Conservation (phyloP, 192 early-diverging fungal species). For the Coemansia sp. region DNA sequence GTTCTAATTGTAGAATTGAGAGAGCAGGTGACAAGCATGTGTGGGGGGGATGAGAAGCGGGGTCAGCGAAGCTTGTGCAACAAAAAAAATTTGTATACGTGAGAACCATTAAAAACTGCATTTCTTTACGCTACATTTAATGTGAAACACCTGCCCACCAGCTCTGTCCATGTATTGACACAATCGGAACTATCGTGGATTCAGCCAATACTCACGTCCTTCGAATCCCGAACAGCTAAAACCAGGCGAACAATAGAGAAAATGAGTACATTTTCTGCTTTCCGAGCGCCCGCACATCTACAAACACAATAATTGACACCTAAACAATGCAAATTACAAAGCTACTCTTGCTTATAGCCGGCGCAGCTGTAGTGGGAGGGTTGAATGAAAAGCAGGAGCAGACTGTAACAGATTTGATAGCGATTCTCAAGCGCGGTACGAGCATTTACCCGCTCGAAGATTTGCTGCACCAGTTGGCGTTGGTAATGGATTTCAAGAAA, state of each 20-base stretch:
- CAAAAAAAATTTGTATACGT: conserved; percentile 1
- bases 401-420: conserved; percentile 28
- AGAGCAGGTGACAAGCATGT: neutral
- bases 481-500: conserved; percentile 25
- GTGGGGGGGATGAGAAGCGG: neutral
- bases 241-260: neutral
- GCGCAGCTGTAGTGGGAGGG: conserved; percentile 12
- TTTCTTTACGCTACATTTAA: neutral
- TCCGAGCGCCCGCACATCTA: neutral
- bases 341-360: conserved; percentile 7
- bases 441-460: conserved; percentile 48
- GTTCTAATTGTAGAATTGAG: neutral
- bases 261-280: neutral
- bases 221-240: neutral
- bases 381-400: conserved; percentile 37
- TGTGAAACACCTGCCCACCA: conserved; percentile 1
- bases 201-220: conserved; percentile 10
- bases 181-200: conserved; percentile 4
- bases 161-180: neutral
- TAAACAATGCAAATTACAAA: conserved; percentile 25
- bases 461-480: conserved; percentile 34
- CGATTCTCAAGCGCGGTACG: conserved; percentile 35
- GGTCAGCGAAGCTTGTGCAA: neutral
- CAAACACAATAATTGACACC: neutral
- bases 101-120: conserved; percentile 1